Conservation (phyloP, 1,284 basidiomycete genomes). For the Abortiporus biennis region DNA sequence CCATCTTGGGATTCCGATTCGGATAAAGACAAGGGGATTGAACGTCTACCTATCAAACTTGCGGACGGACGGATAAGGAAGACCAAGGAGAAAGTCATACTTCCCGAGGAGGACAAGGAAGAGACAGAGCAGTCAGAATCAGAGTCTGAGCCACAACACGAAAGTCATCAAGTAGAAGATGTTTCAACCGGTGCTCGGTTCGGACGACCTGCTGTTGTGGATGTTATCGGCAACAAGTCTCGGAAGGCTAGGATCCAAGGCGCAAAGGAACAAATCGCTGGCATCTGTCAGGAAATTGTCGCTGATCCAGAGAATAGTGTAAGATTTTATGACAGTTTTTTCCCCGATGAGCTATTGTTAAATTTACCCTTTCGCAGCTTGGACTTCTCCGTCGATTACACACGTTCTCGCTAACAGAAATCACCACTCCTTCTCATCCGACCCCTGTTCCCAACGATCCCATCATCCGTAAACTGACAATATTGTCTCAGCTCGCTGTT, state of each 20-base stretch:
- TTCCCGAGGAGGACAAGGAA: constrained; percentile 27
- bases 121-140: constrained; percentile 26
- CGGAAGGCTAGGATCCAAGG: constrained; percentile 64
- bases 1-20: constrained; percentile 38
- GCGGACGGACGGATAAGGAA: constrained; percentile 70
- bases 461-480: constrained; percentile 81
- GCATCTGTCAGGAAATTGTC: constrained; percentile 85
- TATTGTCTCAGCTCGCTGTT: constrained; percentile 89
- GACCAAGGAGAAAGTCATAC: constrained; percentile 29
- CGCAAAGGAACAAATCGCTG: constrained; percentile 88
- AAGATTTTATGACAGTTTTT: not conserved
- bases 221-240: constrained; percentile 66
- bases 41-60: constrained; percentile 82
- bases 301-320: constrained; percentile 83
- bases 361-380: constrained; percentile 41
- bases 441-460: constrained; percentile 74
- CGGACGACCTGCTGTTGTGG: constrained; percentile 74
- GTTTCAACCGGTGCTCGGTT: constrained; percentile 75
- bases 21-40: constrained; percentile 45
- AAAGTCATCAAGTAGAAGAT: constrained; percentile 43
- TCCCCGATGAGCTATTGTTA: constrained; percentile 22
- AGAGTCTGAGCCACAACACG: constrained; percentile 12
- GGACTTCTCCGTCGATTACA: constrained; percentile 83
- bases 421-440: constrained; percentile 61
- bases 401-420: constrained; percentile 72